Conservation (phyloP, 305 asterid species). For the Nicotiana rustica region DNA sequence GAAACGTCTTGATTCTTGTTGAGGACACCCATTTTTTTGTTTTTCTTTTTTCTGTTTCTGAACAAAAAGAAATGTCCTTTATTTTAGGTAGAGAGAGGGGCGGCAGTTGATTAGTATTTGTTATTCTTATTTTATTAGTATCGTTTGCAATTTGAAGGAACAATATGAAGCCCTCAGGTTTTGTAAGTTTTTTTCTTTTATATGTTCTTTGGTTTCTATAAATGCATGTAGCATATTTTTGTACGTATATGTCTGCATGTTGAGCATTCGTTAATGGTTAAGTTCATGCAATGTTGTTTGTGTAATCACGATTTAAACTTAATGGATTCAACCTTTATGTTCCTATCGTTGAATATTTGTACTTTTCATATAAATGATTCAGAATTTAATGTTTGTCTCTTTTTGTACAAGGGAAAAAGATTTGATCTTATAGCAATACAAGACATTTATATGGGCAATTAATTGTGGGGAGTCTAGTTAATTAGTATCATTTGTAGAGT, state of each 20-base stretch:
- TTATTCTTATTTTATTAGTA: neutral
- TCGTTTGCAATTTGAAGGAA: neutral
- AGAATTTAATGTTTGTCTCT: neutral
- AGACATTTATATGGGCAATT: constrained; percentile 14
- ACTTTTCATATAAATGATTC: neutral
- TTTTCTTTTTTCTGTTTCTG: neutral
- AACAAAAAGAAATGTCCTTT: neutral
- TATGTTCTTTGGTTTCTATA: neutral
- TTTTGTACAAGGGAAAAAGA: no score
- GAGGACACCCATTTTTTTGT: neutral
- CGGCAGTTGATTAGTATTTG: neutral
- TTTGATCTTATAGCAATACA: neutral
- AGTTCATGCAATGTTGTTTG: constrained; percentile 29
- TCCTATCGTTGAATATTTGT: neutral
- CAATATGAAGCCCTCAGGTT: neutral
- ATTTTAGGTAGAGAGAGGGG: neutral
- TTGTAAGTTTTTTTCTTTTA: neutral
- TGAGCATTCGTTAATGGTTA: neutral
- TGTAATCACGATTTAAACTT: neutral
- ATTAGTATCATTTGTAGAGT: neutral
- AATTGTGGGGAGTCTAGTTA: neutral
- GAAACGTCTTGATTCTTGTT: neutral
- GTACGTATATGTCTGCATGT: constrained; percentile 9
- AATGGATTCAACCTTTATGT: no score
- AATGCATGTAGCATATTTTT: neutral